Evolutionary conservation across 2,329 filamentous ascomycete species (phyloP).

Genomic region (Aureobasidium melanogenum): DNA sequence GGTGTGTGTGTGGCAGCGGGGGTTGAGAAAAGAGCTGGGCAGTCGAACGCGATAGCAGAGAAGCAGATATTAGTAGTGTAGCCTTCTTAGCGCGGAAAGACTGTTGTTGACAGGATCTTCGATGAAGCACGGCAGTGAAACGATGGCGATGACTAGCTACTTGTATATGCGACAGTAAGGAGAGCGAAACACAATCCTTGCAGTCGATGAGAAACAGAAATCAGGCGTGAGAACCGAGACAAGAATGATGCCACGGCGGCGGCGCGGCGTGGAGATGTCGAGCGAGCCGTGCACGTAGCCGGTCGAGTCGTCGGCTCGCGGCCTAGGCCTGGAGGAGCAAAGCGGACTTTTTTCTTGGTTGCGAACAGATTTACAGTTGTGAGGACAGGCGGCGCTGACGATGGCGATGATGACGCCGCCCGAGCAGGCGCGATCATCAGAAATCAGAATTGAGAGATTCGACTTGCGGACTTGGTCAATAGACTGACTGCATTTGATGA

Average conservation of each 20-base stretch:
- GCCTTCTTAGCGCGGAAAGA: background rate
- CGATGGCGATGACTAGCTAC: background rate
- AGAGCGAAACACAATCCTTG: background rate
- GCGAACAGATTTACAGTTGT: background rate
- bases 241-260: background rate
- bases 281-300: background rate
- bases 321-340: conserved; percentile 1
- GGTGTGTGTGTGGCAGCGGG: conserved; percentile 8
- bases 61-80: background rate
- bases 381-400: background rate
- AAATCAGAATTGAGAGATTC: background rate
- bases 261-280: background rate
- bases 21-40: background rate
- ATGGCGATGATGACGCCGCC: conserved; percentile 1
- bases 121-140: background rate
- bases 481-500: background rate
- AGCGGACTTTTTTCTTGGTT: background rate
- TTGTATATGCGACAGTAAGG: background rate
- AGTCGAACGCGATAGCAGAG: background rate
- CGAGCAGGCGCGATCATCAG: background rate
- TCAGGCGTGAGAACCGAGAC: background rate
- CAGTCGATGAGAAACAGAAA: background rate
- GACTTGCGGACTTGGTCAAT: too few species aligned
- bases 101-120: background rate
- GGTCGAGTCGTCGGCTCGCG: background rate